Evolutionary conservation across 257 asterid species (phyloP).

Genomic region (Striga asiatica): DNA sequence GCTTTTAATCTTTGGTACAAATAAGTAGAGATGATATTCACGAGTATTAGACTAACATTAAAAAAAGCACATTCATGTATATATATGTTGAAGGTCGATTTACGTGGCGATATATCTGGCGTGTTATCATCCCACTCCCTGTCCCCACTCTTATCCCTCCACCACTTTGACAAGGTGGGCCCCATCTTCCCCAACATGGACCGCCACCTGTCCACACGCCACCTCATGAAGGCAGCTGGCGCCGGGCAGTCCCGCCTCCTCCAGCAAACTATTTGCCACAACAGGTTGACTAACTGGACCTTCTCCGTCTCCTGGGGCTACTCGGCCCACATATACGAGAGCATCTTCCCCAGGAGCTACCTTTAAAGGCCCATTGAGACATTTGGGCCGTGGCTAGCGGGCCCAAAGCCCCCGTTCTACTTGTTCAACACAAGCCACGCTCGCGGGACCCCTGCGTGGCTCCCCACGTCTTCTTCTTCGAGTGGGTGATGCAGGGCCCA

Average conservation of each 20-base stretch:
- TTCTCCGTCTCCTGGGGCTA: slow-evolving; percentile 63
- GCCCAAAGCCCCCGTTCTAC: slow-evolving; percentile 15
- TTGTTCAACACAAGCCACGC: slow-evolving; percentile 34
- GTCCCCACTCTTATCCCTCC: slow-evolving; percentile 38
- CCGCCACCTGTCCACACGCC: slow-evolving; percentile 32
- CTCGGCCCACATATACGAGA: slow-evolving; percentile 42
- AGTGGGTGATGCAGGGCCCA: slow-evolving; percentile 7
- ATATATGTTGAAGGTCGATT: slow-evolving; percentile 40
- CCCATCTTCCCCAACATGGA: slow-evolving; percentile 46
- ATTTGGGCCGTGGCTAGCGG: slow-evolving; percentile 28
- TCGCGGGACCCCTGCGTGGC: slow-evolving; percentile 37
- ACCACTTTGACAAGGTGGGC: slow-evolving; percentile 39
- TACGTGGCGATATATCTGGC: slow-evolving; percentile 47
- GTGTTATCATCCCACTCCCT: slow-evolving; percentile 41
- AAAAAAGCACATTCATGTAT: no score
- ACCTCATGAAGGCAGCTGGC: slow-evolving; percentile 40
- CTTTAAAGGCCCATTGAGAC: slow-evolving; percentile 45
- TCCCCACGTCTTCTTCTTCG: slow-evolving; percentile 43
- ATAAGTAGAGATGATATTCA: no score
- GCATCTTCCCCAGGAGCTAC: slow-evolving; percentile 36
- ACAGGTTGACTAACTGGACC: slow-evolving; percentile 29
- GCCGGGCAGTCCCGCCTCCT: slow-evolving; percentile 42
- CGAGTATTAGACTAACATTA: no score
- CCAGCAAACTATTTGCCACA: slow-evolving; percentile 48
- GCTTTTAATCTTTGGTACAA: no score